Percentiles rank a stretch among this genome's conserved stretches.
phyloP scores from a whole-genome alignment of 768 basidiomycete genomes.

The Tylopilus plumbeoviolaceoides region DNA sequence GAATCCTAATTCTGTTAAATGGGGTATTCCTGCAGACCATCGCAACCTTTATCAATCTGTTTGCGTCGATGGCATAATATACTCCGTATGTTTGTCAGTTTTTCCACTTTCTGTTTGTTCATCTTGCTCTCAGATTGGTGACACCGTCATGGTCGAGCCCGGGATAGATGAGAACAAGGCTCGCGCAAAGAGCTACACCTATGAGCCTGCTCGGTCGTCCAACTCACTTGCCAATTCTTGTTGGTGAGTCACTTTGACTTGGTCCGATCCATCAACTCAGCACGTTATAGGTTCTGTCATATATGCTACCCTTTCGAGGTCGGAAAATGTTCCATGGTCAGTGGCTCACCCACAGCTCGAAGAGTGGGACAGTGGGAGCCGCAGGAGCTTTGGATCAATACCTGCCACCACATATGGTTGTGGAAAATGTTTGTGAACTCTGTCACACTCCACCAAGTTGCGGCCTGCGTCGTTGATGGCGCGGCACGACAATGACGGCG shows the following conservation, averaged over 20 bases:
- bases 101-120: background rate
- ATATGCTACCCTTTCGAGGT: slow-evolving; percentile 60
- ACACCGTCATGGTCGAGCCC: slow-evolving; percentile 59
- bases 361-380: slow-evolving; percentile 28
- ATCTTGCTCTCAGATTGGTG: slow-evolving; percentile 46
- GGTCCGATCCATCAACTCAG: background rate
- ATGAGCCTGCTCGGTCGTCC: slow-evolving; percentile 40
- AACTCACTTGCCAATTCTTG: slow-evolving; percentile 55
- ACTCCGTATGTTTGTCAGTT: slow-evolving; percentile 39
- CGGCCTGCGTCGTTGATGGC: no score
- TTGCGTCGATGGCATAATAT: slow-evolving; percentile 52
- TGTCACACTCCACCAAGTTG: no score
- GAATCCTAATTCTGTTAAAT: slow-evolving; percentile 33
- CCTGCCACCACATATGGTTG: no score
- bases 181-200: slow-evolving; percentile 38
- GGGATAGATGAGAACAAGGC: slow-evolving; percentile 45
- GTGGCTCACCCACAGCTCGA: slow-evolving; percentile 62
- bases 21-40: slow-evolving; percentile 26
- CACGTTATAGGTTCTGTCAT: slow-evolving; percentile 58
- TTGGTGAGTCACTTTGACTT: slow-evolving; percentile 47
- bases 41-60: slow-evolving; percentile 41
- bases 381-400: no score
- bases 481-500: no score
- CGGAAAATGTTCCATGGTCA: slow-evolving; percentile 63
- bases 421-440: no score